Conservation (phyloP, 768 basidiomycete species). For the Hygrocybe punicea region DNA sequence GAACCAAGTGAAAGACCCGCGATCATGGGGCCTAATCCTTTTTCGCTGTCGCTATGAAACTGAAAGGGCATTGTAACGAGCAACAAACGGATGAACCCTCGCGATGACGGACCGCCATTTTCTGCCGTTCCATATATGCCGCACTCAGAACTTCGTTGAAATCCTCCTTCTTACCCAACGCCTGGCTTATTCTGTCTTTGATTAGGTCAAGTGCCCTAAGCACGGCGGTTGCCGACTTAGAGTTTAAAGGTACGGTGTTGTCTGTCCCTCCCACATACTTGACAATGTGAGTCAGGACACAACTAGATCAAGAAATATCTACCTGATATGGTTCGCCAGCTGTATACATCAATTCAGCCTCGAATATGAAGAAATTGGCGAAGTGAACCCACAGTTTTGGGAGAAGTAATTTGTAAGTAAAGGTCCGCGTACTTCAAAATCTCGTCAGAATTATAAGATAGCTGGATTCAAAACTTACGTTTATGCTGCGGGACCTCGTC, state of each 20-base stretch:
- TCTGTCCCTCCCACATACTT: constrained; percentile 78
- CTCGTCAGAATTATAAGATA: background rate
- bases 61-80: constrained; percentile 6
- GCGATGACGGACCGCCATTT: constrained; percentile 66
- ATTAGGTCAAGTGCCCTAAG: constrained; percentile 57
- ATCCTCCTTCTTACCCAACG: constrained; percentile 35
- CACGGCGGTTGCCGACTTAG: constrained; percentile 55
- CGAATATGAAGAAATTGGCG: background rate
- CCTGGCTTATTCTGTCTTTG: constrained; percentile 47
- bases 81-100: background rate
- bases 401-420: constrained; percentile 81
- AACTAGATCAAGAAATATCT: constrained; percentile 11
- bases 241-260: constrained; percentile 63
- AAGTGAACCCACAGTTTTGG: constrained; percentile 61
- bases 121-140: constrained; percentile 83
- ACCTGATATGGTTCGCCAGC: constrained; percentile 83
- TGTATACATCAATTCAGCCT: constrained; percentile 25
- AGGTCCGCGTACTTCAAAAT: constrained; percentile 56
- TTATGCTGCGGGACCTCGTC: constrained; percentile 50
- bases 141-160: constrained; percentile 83
- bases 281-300: background rate
- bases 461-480: constrained; percentile 40
- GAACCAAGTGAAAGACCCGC: constrained; percentile 77
- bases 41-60: constrained; percentile 81
- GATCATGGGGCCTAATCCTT: constrained; percentile 66